Conservation (phyloP, 2,329 filamentous ascomycete genomes). For the Lasiodiplodia citricola region DNA sequence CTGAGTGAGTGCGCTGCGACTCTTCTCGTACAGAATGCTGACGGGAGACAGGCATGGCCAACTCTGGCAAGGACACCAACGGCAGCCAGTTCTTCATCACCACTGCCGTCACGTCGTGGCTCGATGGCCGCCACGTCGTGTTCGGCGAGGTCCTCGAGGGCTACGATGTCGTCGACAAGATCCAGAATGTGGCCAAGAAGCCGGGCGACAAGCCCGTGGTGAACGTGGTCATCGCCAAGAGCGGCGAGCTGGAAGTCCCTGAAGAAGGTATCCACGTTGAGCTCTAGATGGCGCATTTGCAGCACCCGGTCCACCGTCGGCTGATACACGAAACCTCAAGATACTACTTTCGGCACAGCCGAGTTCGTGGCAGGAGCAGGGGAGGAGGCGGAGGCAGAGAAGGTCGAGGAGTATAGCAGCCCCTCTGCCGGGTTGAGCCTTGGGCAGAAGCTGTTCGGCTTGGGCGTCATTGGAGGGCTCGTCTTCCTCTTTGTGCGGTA, state of each 20-base stretch:
- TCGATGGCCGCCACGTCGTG: constrained; percentile 83
- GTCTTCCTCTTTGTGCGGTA: constrained; percentile 49
- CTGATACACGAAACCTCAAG: constrained; percentile 46
- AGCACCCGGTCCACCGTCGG: constrained; percentile 42
- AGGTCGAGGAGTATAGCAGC: constrained; percentile 19
- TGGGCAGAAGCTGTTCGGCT: constrained; percentile 52
- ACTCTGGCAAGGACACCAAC: constrained; percentile 72
- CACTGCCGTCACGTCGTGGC: constrained; percentile 69
- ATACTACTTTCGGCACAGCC: constrained; percentile 52
- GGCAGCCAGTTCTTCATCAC: constrained; percentile 77
- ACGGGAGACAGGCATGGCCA: constrained; percentile 63
- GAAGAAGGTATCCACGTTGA: constrained; percentile 93
- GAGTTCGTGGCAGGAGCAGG: constrained; percentile 42
- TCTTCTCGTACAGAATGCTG: constrained; percentile 78
- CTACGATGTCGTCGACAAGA: constrained; percentile 78
- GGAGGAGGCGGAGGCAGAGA: constrained; percentile 38
- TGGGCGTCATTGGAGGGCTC: constrained; percentile 50
- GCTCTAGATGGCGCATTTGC: constrained; percentile 60
- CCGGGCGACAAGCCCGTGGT: constrained; percentile 71
- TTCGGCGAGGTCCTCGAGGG: constrained; percentile 89
- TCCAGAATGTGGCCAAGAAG: constrained; percentile 72
- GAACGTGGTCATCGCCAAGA: constrained; percentile 78
- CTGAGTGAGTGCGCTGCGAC: constrained; percentile 71
- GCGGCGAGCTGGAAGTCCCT: constrained; percentile 81
- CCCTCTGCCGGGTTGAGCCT: constrained; percentile 46